Percentiles rank a stretch among this genome's conserved stretches.
These are phyloP conservation scores for Pseudogymnoascus sp. DNA, from an alignment of 2,329 filamentous ascomycete genomes.

Conservation along the genomic window DNA sequence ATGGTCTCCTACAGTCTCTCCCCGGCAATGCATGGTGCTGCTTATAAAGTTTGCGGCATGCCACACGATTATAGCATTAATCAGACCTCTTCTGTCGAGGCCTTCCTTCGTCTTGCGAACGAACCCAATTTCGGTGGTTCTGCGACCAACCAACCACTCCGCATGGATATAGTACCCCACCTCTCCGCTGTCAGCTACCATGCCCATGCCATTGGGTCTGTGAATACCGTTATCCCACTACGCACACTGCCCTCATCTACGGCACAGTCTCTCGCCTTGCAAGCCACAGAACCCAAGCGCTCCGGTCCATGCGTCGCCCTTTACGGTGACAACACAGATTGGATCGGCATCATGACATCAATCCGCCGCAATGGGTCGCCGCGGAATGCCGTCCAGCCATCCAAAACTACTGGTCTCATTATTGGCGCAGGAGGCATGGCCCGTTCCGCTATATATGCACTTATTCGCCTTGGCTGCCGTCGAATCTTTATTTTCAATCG, in stretches of 20 bases:
- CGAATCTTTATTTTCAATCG: slow-evolving; percentile 67
- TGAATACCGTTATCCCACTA: slow-evolving; percentile 68
- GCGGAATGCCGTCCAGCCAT: slow-evolving; percentile 49
- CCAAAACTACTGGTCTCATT: slow-evolving; percentile 42
- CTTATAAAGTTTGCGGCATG: slow-evolving; percentile 57
- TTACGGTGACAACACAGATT: slow-evolving; percentile 73
- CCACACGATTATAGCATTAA: slow-evolving; percentile 58
- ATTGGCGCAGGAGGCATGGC: slow-evolving; percentile 65
- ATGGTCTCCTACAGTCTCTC: slow-evolving; percentile 65
- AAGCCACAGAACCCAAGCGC: slow-evolving; percentile 47
- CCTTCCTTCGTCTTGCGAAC: slow-evolving; percentile 54
- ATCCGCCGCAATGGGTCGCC: slow-evolving; percentile 61
- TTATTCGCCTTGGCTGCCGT: slow-evolving; percentile 64
- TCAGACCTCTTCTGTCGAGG: slow-evolving; percentile 52
- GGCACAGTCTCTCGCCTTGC: slow-evolving; percentile 25
- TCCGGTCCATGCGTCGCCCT: slow-evolving; percentile 59
- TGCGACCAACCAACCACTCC: slow-evolving; percentile 64
- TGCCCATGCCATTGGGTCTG: slow-evolving; percentile 64
- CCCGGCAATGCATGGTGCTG: slow-evolving; percentile 68
- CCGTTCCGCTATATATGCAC: slow-evolving; percentile 63
- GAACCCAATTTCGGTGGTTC: slow-evolving; percentile 63
- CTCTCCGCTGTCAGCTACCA: slow-evolving; percentile 61
- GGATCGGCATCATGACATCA: slow-evolving; percentile 67
- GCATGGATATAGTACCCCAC: slow-evolving; percentile 58
- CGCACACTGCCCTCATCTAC: slow-evolving; percentile 47